Base-by-base conservation (phyloP, 1,284 basidiomycete genomes). In the Meripilus lineatus region DNA sequence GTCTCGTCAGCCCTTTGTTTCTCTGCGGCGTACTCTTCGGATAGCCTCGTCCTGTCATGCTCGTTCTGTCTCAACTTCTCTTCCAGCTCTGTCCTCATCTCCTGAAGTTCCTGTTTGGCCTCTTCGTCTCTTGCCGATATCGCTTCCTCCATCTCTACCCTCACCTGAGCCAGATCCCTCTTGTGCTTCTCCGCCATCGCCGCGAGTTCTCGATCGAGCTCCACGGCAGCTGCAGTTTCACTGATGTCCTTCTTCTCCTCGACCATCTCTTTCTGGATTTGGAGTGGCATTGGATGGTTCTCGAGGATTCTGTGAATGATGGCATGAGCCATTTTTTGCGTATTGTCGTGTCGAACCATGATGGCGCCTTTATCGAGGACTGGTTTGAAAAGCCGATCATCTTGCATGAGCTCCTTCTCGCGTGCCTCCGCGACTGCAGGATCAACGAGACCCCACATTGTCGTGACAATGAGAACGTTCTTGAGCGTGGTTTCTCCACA, bases 401-500 rank as follows among this genome's bases (percentile, higher is more conserved):
- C 45, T 25, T 15, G 44, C 34, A 11, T 22, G 2, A 59, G 45
- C 41, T 59, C 49, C 15, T 44, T 14, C 33, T 54, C 52, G n/a
- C 55, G 47, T 5, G 38, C 26, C 18, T 38, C 45, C 7, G 47
- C 52, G 2, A 2, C 24, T 26, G 23, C 35, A 11, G 17, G 28
- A 15, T 32, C 21, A 18, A 53, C 53, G 5, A 39, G 30, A 8
- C 47, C 48, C 58, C 58, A 61, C 56, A 58, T 57, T 21, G 44
- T 58, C n/a, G 58, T 61, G 10, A 52, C 52, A 25, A 61, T 46
- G 10, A 53, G 18, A 24, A 56, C 53, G 35, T 58, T 61, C 40
- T 32, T 40, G 34, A 44, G 45, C 1, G 70, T 63, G 11, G 47
- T 58, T 15, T 72, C 69, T 10, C 75, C 75, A 50, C 75, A 77